phyloP scores from a whole-genome alignment of 805 yeast genomes.

The Pichia pseudocactophila region DNA sequence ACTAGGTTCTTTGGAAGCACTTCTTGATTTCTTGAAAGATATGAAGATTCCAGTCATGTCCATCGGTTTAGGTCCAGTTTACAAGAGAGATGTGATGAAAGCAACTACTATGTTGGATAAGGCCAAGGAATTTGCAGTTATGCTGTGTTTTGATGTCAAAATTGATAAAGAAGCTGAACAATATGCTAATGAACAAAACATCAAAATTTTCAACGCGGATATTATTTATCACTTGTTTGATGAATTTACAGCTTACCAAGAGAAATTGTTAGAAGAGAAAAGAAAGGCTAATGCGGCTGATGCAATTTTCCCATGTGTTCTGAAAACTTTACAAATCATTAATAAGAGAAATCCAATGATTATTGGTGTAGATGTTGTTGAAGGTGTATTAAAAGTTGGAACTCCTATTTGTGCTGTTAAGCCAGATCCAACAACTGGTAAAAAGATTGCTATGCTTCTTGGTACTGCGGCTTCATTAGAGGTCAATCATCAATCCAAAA shows the following conservation, averaged over 20 bases:
- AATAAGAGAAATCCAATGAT: constrained; percentile 99
- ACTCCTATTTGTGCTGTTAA: constrained; percentile 95
- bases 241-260: constrained; percentile 86
- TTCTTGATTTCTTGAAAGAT: constrained; percentile 91
- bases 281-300: constrained; percentile 80
- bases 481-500: constrained; percentile 84
- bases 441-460: constrained; percentile 56
- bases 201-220: constrained; percentile 91
- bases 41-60: constrained; percentile 99
- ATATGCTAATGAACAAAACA: constrained; percentile 88
- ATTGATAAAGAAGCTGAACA: constrained; percentile 98
- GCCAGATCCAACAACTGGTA: constrained; percentile 76
- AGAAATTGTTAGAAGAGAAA: constrained; percentile 77
- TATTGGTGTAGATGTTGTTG: constrained; percentile 94
- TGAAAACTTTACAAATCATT: constrained; percentile 90
- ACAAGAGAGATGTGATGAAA: constrained; percentile 95
- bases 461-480: constrained; percentile 93
- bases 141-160: constrained; percentile 97
- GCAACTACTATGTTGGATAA: constrained; percentile 95
- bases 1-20: constrained; percentile 94
- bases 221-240: constrained; percentile 95
- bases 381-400: constrained; percentile 83
- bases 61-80: constrained; percentile 96
- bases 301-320: constrained; percentile 92
- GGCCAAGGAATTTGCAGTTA: constrained; percentile 92